Evolutionary conservation across 257 asterid genomes (phyloP).

Genomic region (Gentiana macrophylla): DNA sequence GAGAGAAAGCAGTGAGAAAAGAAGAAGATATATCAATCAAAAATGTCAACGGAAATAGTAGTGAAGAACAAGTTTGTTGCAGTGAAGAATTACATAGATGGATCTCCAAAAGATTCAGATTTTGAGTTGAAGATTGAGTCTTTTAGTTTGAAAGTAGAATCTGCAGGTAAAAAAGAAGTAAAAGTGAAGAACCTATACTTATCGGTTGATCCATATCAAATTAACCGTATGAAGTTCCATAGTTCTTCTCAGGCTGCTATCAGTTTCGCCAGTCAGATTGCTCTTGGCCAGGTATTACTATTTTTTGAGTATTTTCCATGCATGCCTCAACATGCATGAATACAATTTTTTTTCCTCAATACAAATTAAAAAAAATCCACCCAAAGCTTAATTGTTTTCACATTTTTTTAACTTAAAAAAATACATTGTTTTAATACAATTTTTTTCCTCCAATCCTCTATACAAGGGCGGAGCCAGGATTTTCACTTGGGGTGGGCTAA

Average conservation of each 20-base stretch:
- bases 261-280: constrained; percentile 23
- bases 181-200: constrained; percentile 41
- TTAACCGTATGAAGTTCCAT: constrained; percentile 47
- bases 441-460: no score
- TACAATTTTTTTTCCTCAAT: no score
- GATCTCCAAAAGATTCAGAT: constrained; percentile 23
- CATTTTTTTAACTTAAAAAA: no score
- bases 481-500: no score
- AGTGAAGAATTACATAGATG: constrained; percentile 21
- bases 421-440: no score
- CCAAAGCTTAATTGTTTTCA: no score
- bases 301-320: no score
- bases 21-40: background rate
- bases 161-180: constrained; percentile 16
- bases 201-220: constrained; percentile 63
- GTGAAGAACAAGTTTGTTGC: constrained; percentile 14
- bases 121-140: constrained; percentile 22
- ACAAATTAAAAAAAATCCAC: no score
- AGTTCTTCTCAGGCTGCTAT: constrained; percentile 38
- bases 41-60: constrained; percentile 9
- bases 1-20: no score
- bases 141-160: constrained; percentile 6
- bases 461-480: no score
- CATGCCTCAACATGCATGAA: no score
- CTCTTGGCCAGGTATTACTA: constrained; percentile 28